Percentiles rank a stretch among this genome's conserved stretches.
Evolutionary conservation across 1,284 basidiomycete genomes (phyloP).

Genomic region (Ceratorhiza oryzae-sativae): DNA sequence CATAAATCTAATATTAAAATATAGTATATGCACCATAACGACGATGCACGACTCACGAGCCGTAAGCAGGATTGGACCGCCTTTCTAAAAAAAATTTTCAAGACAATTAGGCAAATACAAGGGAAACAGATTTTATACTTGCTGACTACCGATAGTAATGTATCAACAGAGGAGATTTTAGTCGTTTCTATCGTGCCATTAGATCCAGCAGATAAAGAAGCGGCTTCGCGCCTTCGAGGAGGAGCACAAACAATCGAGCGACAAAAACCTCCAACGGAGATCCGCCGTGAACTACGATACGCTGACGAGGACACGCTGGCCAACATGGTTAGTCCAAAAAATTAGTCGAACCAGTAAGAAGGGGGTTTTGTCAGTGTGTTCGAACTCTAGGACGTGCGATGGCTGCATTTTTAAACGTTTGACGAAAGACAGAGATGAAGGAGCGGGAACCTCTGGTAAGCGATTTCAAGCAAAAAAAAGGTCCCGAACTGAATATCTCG

Average conservation of each 20-base stretch:
- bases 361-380: too few species aligned
- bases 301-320: background rate
- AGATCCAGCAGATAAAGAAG: background rate
- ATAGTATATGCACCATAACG: slow-evolving; percentile 22
- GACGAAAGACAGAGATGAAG: too few species aligned
- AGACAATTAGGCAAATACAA: too few species aligned
- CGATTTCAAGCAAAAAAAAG: too few species aligned
- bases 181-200: slow-evolving; percentile 21
- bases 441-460: too few species aligned
- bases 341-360: background rate
- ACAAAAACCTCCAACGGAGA: background rate
- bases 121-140: slow-evolving; percentile 7
- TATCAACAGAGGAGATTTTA: slow-evolving; percentile 19
- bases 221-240: background rate
- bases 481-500: too few species aligned
- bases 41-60: slow-evolving; percentile 53
- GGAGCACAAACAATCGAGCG: slow-evolving; percentile 20
- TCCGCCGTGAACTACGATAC: background rate
- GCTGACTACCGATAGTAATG: slow-evolving; percentile 32
- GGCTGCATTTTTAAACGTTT: too few species aligned
- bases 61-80: slow-evolving; percentile 63
- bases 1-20: slow-evolving; percentile 54
- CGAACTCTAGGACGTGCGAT: too few species aligned
- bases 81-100: slow-evolving; percentile 48
- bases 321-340: background rate